Base-by-base conservation (phyloP, 768 basidiomycete species). In the Kwoniella botswanensis region DNA sequence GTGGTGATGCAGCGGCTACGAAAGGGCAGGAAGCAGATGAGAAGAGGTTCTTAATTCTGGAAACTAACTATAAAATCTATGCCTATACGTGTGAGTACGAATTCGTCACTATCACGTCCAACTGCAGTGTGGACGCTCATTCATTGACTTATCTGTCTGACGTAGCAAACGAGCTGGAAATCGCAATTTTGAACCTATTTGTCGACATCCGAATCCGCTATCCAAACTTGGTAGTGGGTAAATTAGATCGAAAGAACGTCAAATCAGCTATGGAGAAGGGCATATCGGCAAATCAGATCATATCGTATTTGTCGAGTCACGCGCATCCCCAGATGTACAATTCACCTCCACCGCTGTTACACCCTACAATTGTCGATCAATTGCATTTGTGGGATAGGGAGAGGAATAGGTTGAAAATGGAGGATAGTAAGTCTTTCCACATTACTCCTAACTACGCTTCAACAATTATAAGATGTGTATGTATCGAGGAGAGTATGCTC, bases 271-370 rank as follows among this genome's bases (percentile, higher is more conserved):
- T 99, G 75, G 87, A 87, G 76, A 97, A 95, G 82, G 97, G 97
- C 41, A 99, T 99, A 73, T 92, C 93, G 68, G 95, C 97, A 65
- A 92, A 94, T 79, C 97, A 98, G 94, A 97, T 98, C 82, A 95
- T 99, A 82, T 91, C 91, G 82, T 98, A 98, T 84, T 87, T 99
- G 53, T 89, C 90, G 26, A 91, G 92, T 56, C 94, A 98, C 84
- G 97, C 96, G 1, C 97, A 98, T 83, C 93, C 94, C 29, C 96
- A 98, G 85, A 98, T 99, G 97, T 89, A 92, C 82, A 93, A 91
- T 84, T 93, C 94, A 61, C 78, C 76, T 21, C 78, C 71, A 80
- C 95, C 95, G 10, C 86, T 98, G 15, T 86, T 99, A 24, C 96
- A 97, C 35, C 94, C 97, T 55, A 98, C 97, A 0, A 96, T 99